A percentile compares a stretch with the other conserved stretches of the same genome.
phyloP scores from a whole-genome alignment of 164 flowering plant genomes.

The Tinospora cordifolia region DNA sequence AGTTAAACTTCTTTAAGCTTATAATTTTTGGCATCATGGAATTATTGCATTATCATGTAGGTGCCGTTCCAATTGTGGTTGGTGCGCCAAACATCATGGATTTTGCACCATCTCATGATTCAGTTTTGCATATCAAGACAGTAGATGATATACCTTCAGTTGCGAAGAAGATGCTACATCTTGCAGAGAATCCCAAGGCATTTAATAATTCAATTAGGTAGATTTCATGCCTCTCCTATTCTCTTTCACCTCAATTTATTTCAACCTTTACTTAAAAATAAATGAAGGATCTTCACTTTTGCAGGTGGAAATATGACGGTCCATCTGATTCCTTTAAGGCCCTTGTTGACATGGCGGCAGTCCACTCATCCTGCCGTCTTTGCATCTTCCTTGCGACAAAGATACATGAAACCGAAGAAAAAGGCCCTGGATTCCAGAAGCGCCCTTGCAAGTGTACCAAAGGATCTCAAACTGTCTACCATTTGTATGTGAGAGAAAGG shows the following conservation, averaged over 20 bases:
- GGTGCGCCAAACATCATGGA: constrained; percentile 95
- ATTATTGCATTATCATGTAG: constrained; percentile 22
- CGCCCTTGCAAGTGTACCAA: constrained; percentile 93
- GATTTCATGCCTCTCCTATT: background rate
- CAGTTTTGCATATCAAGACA: constrained; percentile 71
- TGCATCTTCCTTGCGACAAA: constrained; percentile 81
- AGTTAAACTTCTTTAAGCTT: constrained; percentile 1
- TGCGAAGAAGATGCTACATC: constrained; percentile 33
- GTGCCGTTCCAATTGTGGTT: constrained; percentile 84
- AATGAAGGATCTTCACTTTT: constrained; percentile 5
- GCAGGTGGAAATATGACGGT: constrained; percentile 96
- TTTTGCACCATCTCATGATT: constrained; percentile 68
- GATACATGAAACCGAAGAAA: constrained; percentile 63
- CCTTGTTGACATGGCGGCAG: constrained; percentile 96
- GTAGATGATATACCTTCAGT: constrained; percentile 38
- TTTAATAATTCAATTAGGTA: constrained; percentile 68
- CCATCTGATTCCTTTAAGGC: constrained; percentile 98
- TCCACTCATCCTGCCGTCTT: constrained; percentile 97
- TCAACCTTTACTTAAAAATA: background rate
- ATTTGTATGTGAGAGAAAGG: constrained; percentile 82
- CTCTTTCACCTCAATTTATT: background rate
- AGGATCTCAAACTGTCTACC: constrained; percentile 62
- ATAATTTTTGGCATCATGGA: background rate
- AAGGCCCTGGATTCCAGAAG: constrained; percentile 33
- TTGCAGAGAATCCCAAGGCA: constrained; percentile 57